These are phyloP conservation scores for Penicillium egyptiacum DNA, from an alignment of 495 filamentous ascomycete species.

Conservation along the genomic window DNA sequence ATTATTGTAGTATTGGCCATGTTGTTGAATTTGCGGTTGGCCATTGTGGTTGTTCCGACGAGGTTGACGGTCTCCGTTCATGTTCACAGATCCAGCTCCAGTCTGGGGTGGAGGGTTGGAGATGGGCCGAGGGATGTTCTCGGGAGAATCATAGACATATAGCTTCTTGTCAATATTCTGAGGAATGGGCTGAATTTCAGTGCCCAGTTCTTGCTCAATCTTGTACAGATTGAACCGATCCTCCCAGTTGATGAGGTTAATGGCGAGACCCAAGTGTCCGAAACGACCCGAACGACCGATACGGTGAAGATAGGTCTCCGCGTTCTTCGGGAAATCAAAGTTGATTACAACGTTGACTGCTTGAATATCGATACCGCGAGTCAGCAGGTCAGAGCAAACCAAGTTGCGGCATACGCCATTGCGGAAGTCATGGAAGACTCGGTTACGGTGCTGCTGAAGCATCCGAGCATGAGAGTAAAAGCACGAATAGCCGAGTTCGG, in stretches of 20 bases:
- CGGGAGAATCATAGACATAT: conserved; percentile 95
- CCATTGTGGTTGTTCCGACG: conserved; percentile 38
- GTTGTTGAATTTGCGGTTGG: conserved; percentile 23
- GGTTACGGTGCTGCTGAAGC: conserved; percentile 95
- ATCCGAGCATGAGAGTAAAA: conserved; percentile 99
- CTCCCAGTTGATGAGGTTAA: conserved; percentile 99
- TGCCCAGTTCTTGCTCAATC: conserved; percentile 95
- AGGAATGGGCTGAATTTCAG: conserved; percentile 95
- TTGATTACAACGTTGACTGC: conserved; percentile 99
- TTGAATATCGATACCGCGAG: conserved; percentile 98
- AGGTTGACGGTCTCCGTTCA: conserved; percentile 34
- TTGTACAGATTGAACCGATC: conserved; percentile 98
- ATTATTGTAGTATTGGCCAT: conserved; percentile 39
- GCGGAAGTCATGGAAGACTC: conserved; percentile 98
- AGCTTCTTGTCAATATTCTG: conserved; percentile 94
- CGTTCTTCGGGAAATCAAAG: conserved; percentile 99
- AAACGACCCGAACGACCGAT: conserved; percentile 97
- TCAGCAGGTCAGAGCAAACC: conserved; percentile 96
- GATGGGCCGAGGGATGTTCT: conserved; percentile 84
- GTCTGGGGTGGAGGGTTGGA: conserved; percentile 43
- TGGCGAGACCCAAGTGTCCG: conserved; percentile 94
- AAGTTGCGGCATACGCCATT: conserved; percentile 97
- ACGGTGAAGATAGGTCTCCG: conserved; percentile 97
- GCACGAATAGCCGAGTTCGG: conserved; percentile 97
- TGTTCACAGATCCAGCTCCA: conserved; percentile 23